Evolutionary conservation across 805 yeast species (phyloP), one percentile per base, ranked within the genome.

Genomic region (Yamadazyma scolyti): DNA sequence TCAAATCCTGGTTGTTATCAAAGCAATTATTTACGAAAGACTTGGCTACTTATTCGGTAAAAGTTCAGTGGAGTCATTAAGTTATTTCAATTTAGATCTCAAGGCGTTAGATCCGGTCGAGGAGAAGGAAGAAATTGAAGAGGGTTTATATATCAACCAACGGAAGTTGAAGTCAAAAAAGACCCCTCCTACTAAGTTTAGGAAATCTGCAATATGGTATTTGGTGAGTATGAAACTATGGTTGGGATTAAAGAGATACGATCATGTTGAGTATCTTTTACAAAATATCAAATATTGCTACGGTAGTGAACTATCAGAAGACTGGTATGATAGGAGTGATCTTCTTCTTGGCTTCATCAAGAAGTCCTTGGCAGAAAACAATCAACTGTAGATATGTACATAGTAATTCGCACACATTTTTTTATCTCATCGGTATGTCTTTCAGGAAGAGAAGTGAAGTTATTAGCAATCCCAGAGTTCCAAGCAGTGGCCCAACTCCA

Each of bases 151-250:
- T 44, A 43, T 50, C 33, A 66, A 65, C 47, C 48, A 51, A 2
- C 28, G 46, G 25, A 63, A 70, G 31, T 43, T 75, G 11, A 16
- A 34, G 4, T 59, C 61, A 3, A 45, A 49, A 4, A 50, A 71
- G 21, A 79, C 43, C 15, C 69, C 90, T 0, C 52, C 75, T 13
- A 74, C 82, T 2, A 64, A 95, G 36, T 57, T 57, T 30, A 69
- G 97, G 33, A 87, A 87, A 50, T 76, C 88, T 1, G 75, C 85
- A 0, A 65, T 89, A 17, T 88, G 95, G 86, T 70, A 72, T 42
- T 51, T 88, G 16, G 51, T 88, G 16, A 79, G 96, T 0, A 81
- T 87, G 5, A 73, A 73, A 34, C 84, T 82, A 48, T 78, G 95
- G 82, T 34, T 54, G 9, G 19, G 16, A 4, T 41, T 63, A 12